phyloP scores from a whole-genome alignment of 768 basidiomycete species.

The Lactifluus hygrophoroides region DNA sequence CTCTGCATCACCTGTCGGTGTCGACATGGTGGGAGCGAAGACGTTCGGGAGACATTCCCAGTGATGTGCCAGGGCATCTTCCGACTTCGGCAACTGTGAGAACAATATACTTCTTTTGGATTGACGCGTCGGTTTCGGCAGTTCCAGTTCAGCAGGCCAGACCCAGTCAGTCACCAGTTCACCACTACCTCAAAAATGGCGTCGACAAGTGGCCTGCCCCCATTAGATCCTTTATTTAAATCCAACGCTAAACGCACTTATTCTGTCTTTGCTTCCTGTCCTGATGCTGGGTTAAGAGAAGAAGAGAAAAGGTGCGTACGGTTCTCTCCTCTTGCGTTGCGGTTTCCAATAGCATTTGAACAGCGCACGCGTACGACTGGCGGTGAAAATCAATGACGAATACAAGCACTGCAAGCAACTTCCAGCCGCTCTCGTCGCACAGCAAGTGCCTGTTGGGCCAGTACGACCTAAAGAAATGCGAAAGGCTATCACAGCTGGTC shows the following conservation, averaged over 20 bases:
- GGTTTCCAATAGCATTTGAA: neutral
- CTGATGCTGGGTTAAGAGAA: conserved; percentile 50
- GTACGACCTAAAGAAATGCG: conserved; percentile 54
- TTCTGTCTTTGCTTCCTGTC: conserved; percentile 57
- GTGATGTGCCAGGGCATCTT: too few relatives aligned
- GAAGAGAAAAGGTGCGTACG: conserved; percentile 60
- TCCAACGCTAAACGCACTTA: conserved; percentile 63
- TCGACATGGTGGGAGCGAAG: neutral
- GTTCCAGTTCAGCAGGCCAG: too few relatives aligned
- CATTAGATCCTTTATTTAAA: conserved; percentile 58
- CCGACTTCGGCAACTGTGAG: neutral
- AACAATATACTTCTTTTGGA: neutral
- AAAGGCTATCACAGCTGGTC: conserved; percentile 66
- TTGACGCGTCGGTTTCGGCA: too few relatives aligned
- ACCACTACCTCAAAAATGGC: conserved; percentile 20
- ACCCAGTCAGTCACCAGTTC: neutral
- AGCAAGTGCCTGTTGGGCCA: conserved; percentile 77
- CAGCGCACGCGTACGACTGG: conserved; percentile 64
- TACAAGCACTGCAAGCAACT: conserved; percentile 81
- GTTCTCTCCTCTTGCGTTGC: neutral
- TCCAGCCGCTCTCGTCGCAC: conserved; percentile 69
- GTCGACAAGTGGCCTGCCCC: conserved; percentile 41
- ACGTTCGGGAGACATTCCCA: too few relatives aligned
- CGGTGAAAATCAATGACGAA: conserved; percentile 85
- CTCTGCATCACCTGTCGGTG: neutral